Evolutionary conservation across 495 filamentous ascomycete species (phyloP), one percentile per base, ranked within the genome.

Genomic region (Lasiosphaeria miniovina): DNA sequence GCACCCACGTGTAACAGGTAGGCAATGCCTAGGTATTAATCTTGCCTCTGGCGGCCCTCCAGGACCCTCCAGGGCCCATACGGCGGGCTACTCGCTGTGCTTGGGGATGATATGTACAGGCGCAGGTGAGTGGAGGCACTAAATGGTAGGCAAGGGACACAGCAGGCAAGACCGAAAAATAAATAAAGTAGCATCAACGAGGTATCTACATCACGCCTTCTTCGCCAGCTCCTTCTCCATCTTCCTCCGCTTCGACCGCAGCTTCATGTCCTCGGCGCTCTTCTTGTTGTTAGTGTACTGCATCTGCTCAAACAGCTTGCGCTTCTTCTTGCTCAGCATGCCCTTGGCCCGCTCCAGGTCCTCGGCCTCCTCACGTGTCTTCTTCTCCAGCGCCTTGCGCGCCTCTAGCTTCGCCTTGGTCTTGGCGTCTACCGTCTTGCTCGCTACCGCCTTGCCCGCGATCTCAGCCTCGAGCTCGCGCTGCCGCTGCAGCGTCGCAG

Each of bases 381-480:
- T 85, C 79, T 85, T 87, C 51, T 85, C 86, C 10, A 86, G 77
- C 74, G 83, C 87, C 80, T 88, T 90, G 62, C 81, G 80, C 55
- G 76, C 79, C 51, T 89, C 81, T 15, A 80, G 73, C 65, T 82
- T 84, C 60, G 76, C 77, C 69, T 85, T 89, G 64, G 81, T 80
- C 73, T 80, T 84, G 55, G 81, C 49, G 57, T 82, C 77, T 45
- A 72, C 65, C 43, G 68, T 45, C 43, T 72, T 73, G 55, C 72
- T 70, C 61, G 77, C 73, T 24, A 83, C 64, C 24, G 70, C 65
- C 60, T 77, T 77, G 60, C 80, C 83, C 65, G 67, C 80, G 32
- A 93, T 85, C 74, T 98, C 93, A 38, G 95, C 93, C 74, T 96
- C 92, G 12, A 98, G 81, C 74, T 98, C 94, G 54, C 82, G 85